Percentiles rank a stretch among this genome's conserved stretches.
Conservation (phyloP, 2,329 filamentous ascomycete species). For the Fusarium sp. region DNA sequence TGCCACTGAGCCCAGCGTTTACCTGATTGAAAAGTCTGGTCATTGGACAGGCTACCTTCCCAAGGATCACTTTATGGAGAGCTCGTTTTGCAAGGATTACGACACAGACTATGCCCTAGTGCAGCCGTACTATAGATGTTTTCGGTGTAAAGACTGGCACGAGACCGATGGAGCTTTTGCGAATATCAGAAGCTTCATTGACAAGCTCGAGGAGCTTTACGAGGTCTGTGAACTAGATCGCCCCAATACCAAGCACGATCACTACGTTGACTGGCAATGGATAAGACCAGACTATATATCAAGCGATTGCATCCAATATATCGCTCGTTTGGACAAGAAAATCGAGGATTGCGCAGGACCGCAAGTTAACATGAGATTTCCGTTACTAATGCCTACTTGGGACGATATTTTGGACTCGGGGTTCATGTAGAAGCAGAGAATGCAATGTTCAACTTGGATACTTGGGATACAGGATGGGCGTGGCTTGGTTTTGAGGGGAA, state of each 20-base stretch:
- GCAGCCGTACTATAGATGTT: background rate
- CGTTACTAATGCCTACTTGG: background rate
- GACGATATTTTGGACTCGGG: background rate
- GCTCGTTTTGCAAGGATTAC: background rate
- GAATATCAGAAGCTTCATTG: background rate
- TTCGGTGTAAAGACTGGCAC: background rate
- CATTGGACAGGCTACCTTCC: background rate
- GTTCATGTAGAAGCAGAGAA: background rate
- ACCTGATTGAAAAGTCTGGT: background rate
- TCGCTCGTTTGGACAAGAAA: background rate
- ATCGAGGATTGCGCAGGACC: background rate
- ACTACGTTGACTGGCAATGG: fast-evolving
- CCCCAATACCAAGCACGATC: background rate
- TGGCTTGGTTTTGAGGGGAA: background rate
- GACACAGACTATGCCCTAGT: background rate
- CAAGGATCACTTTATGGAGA: background rate
- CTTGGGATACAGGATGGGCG: background rate
- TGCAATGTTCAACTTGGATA: background rate
- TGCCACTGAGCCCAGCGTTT: background rate
- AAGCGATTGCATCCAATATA: background rate
- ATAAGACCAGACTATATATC: fast-evolving
- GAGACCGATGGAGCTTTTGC: background rate
- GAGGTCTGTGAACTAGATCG: background rate
- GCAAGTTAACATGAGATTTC: background rate
- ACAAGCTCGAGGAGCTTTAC: background rate